A percentile compares a stretch with the other conserved stretches of the same genome.
Conservation (phyloP, 2,329 filamentous ascomycete species). For the Aspergillus sp. region DNA sequence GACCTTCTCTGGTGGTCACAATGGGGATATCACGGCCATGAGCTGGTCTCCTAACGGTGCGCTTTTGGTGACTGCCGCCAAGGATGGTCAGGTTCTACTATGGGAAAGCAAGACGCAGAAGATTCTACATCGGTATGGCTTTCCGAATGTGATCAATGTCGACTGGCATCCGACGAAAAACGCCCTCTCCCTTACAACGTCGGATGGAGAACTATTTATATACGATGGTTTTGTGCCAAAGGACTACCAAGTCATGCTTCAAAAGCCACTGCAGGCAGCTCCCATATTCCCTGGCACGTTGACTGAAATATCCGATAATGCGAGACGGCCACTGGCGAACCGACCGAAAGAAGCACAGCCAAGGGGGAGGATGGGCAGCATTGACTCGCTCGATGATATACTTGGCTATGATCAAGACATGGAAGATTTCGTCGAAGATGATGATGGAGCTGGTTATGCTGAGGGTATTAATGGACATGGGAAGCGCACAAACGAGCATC, state of each 20-base stretch:
- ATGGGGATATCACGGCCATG: constrained; percentile 79
- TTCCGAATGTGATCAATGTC: constrained; percentile 80
- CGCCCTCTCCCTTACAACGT: constrained; percentile 85
- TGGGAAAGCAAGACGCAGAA: constrained; percentile 92
- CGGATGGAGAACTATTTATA: constrained; percentile 90
- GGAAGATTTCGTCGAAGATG: constrained; percentile 89
- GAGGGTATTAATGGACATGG: constrained; percentile 63
- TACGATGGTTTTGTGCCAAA: constrained; percentile 60
- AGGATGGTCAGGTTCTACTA: constrained; percentile 54
- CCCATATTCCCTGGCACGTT: constrained; percentile 84
- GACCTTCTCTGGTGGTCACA: constrained; percentile 75
- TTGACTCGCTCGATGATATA: constrained; percentile 81
- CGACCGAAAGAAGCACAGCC: constrained; percentile 56
- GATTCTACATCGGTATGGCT: constrained; percentile 74
- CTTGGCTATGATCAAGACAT: constrained; percentile 63
- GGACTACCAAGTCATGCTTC: constrained; percentile 50
- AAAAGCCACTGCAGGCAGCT: constrained; percentile 66
- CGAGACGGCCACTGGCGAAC: constrained; percentile 56
- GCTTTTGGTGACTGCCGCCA: constrained; percentile 67
- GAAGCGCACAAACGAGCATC: constrained; percentile 58
- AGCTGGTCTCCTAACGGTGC: constrained; percentile 96
- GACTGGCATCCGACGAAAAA: constrained; percentile 91
- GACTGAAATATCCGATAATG: constrained; percentile 67
- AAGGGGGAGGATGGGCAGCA: constrained; percentile 60
- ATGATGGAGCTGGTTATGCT: constrained; percentile 89